phyloP scores from a whole-genome alignment of 768 basidiomycete species.

The Tricholoma sp. region DNA sequence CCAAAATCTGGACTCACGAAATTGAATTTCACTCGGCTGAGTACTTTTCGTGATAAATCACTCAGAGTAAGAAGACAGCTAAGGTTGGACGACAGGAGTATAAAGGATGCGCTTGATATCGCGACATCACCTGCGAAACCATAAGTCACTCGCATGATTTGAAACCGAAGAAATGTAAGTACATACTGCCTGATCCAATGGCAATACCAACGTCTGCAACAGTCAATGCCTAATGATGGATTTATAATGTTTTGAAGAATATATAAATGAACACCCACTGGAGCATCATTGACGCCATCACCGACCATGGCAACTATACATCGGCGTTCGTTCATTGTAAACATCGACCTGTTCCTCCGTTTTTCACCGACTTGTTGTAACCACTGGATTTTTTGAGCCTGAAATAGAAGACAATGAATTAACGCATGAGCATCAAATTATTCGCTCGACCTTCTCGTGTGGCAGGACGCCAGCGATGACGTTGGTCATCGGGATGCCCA shows the following conservation, averaged over 20 bases:
- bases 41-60: constrained; percentile 58
- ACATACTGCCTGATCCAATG: constrained; percentile 63
- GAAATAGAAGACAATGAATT: background rate
- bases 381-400: constrained; percentile 57
- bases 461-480: constrained; percentile 83
- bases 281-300: constrained; percentile 60
- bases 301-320: constrained; percentile 55
- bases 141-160: background rate
- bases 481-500: constrained; percentile 61
- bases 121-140: constrained; percentile 55
- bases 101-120: constrained; percentile 74
- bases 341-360: constrained; percentile 2
- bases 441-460: constrained; percentile 58
- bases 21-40: constrained; percentile 68
- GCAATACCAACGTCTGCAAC: constrained; percentile 58
- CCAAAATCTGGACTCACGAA: constrained; percentile 47
- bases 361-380: constrained; percentile 31
- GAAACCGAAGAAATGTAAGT: background rate
- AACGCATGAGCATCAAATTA: background rate
- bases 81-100: constrained; percentile 68
- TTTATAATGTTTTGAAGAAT: background rate
- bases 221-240: constrained; percentile 37
- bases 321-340: constrained; percentile 17
- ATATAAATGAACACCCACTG: constrained; percentile 23
- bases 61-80: constrained; percentile 52